phyloP scores from a whole-genome alignment of 176 grass and related monocot genomes.

The Aegilops sharonensis region DNA sequence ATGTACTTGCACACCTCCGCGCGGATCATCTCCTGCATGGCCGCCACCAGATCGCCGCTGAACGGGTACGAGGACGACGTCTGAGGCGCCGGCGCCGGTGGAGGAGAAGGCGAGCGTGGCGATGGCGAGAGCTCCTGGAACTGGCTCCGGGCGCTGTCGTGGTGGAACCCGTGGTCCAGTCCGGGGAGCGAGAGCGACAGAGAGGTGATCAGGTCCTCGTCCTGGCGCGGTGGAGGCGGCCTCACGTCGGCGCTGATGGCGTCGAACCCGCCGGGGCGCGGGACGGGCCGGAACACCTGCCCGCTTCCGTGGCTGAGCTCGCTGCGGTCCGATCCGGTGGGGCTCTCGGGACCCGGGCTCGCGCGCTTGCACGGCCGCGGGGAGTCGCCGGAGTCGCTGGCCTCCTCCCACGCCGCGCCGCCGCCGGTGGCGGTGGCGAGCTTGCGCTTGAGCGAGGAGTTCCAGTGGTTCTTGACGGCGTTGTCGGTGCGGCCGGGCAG shows the following conservation, averaged over 20 bases:
- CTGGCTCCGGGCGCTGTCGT: conserved; percentile 47
- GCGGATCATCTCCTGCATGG: conserved; percentile 89
- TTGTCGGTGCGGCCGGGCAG: conserved; percentile 93
- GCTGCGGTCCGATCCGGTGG: conserved; percentile 69
- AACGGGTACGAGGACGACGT: conserved; percentile 11
- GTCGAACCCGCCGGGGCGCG: conserved; percentile 42
- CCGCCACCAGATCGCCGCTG: conserved; percentile 42
- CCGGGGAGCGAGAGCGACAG: conserved; percentile 78
- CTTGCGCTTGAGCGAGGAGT: conserved; percentile 92
- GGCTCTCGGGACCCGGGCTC: conserved; percentile 55
- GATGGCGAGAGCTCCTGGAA: conserved; percentile 48
- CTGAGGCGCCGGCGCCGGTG: neutral
- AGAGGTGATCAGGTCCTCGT: conserved; percentile 67
- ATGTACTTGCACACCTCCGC: conserved; percentile 86
- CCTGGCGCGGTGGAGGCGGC: neutral
- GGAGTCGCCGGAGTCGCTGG: neutral
- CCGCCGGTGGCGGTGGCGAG: neutral
- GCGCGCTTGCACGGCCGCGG: conserved; percentile 46
- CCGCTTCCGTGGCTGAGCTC: conserved; percentile 56
- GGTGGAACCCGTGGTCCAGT: conserved; percentile 38
- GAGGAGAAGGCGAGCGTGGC: neutral
- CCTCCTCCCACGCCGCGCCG: neutral
- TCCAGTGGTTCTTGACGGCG: conserved; percentile 99
- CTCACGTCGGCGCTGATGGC: conserved; percentile 22
- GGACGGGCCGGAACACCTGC: conserved; percentile 58